phyloP scores from a whole-genome alignment of 2,329 filamentous ascomycete genomes.

The Neopestalotiopsis sp. region DNA sequence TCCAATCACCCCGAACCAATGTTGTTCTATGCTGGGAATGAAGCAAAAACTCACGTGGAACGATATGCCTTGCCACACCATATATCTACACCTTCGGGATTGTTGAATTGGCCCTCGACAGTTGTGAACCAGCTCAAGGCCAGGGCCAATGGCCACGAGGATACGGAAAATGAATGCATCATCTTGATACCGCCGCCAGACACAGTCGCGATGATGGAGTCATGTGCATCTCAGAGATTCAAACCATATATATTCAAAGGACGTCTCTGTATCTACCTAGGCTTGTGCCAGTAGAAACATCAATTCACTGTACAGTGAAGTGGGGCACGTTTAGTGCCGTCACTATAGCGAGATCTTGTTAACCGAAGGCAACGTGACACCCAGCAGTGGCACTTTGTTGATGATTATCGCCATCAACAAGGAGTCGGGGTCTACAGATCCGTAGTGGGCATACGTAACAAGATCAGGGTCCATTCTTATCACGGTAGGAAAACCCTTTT shows the following conservation, averaged over 20 bases:
- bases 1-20: not conserved
- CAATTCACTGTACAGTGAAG: not conserved
- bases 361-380: conserved; percentile 8
- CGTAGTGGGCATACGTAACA: conserved; percentile 6
- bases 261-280: not conserved
- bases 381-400: too few species aligned
- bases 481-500: not conserved
- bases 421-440: not conserved
- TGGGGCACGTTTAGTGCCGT: not conserved
- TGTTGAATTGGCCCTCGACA: conserved; percentile 34
- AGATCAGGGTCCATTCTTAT: not conserved
- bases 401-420: not conserved
- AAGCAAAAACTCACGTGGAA: conserved; percentile 35
- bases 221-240: not conserved
- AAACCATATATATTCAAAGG: not conserved
- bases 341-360: conserved; percentile 1
- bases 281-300: not conserved
- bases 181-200: not conserved
- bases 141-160: not conserved
- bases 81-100: conserved; percentile 47
- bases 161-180: not conserved
- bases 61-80: conserved; percentile 56
- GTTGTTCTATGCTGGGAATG: not conserved
- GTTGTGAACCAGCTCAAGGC: not conserved
- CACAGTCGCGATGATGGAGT: not conserved